Evolutionary conservation across 345 rosid species (phyloP).

Genomic region (Brassica juncea): DNA sequence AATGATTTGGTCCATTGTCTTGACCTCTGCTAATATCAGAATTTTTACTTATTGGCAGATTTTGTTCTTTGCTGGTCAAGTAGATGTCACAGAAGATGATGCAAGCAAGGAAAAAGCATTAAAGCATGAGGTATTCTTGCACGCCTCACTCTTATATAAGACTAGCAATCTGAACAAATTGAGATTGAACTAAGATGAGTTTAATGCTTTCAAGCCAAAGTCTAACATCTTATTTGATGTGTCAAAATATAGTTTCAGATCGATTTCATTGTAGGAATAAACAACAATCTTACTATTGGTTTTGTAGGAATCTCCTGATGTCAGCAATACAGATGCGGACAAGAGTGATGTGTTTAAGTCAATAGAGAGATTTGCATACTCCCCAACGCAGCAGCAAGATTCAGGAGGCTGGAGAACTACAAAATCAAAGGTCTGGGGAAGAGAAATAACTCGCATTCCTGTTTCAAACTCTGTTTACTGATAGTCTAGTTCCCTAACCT

Average conservation of each 20-base stretch:
- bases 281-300: background rate
- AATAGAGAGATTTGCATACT: constrained; percentile 61
- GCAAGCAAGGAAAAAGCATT: constrained; percentile 36
- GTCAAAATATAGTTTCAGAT: background rate
- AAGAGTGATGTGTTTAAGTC: constrained; percentile 46
- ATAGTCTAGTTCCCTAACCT: constrained; percentile 12
- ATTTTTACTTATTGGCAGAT: constrained; percentile 48
- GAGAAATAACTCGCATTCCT: background rate
- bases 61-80: constrained; percentile 53
- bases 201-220: background rate
- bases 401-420: constrained; percentile 87
- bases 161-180: background rate
- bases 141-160: background rate
- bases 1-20: background rate
- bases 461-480: constrained; percentile 20
- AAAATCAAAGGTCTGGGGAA: constrained; percentile 58
- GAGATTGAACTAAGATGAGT: background rate
- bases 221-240: background rate
- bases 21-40: constrained; percentile 13
- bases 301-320: constrained; percentile 43
- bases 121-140: constrained; percentile 45
- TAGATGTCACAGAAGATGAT: constrained; percentile 48
- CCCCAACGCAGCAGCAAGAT: constrained; percentile 44
- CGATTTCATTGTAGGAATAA: background rate
- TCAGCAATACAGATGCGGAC: constrained; percentile 27